Evolutionary conservation across 306 rosid genomes (phyloP).

Genomic region (Dicorynia guianensis): DNA sequence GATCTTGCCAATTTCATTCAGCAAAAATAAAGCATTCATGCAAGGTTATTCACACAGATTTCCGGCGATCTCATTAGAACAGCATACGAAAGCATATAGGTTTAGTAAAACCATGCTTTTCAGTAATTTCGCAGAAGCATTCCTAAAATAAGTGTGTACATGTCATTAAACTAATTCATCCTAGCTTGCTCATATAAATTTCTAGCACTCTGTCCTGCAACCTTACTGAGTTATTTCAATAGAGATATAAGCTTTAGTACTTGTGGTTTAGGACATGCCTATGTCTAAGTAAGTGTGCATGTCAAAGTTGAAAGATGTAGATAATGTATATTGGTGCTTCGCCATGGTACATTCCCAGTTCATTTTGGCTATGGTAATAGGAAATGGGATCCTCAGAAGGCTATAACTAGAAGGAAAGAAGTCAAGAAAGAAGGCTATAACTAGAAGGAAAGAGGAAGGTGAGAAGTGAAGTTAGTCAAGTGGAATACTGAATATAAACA

Average conservation of each 20-base stretch:
- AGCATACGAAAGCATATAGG: slow-evolving; percentile 22
- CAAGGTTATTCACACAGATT: neutral
- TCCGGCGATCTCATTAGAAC: slow-evolving; percentile 17
- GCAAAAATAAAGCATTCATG: slow-evolving; percentile 11
- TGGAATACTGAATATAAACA: neutral
- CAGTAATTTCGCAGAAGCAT: too few species aligned
- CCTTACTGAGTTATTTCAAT: neutral
- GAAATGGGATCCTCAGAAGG: too few species aligned
- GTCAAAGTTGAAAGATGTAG: slow-evolving; percentile 2
- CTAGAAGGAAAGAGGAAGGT: neutral
- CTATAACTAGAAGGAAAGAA: neutral
- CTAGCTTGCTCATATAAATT: too few species aligned
- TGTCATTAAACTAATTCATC: too few species aligned
- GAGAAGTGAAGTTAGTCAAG: neutral
- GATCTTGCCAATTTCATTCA: slow-evolving; percentile 31
- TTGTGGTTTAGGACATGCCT: neutral
- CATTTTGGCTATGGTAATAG: too few species aligned
- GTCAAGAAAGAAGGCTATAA: neutral
- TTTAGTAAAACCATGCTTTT: too few species aligned
- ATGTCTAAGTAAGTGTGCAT: neutral
- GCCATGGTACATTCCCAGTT: too few species aligned
- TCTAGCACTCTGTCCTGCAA: too few species aligned
- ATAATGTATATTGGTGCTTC: neutral
- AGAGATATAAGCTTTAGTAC: neutral
- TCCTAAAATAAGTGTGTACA: too few species aligned